Evolutionary conservation across 495 filamentous ascomycete genomes (phyloP).

Genomic region (Tuber magnatum): DNA sequence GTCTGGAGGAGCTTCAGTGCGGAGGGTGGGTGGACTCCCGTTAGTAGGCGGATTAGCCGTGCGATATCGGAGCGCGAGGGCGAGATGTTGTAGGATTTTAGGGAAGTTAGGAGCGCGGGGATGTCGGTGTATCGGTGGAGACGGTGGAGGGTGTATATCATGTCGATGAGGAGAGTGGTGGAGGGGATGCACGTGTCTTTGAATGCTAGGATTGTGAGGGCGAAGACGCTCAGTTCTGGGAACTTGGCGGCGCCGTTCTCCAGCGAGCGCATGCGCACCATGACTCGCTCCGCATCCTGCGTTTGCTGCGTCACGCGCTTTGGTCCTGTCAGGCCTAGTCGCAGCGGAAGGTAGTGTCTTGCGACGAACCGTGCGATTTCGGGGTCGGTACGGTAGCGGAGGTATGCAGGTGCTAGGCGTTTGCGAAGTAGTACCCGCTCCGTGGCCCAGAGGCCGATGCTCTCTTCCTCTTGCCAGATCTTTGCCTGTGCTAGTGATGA

Average conservation of each 20-base stretch:
- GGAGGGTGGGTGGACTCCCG: slow-evolving; percentile 1
- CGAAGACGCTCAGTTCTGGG: slow-evolving; percentile 20
- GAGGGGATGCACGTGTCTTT: slow-evolving; percentile 25
- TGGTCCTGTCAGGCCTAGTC: slow-evolving; percentile 18
- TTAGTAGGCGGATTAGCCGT: slow-evolving; percentile 21
- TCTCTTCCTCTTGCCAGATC: slow-evolving; percentile 27
- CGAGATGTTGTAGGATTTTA: slow-evolving; percentile 17
- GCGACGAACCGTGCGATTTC: slow-evolving; percentile 31
- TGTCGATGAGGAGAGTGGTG: slow-evolving; percentile 22
- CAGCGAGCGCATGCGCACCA: slow-evolving; percentile 17
- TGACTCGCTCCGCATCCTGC: slow-evolving; percentile 18
- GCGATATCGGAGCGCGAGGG: slow-evolving; percentile 26
- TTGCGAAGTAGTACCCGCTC: slow-evolving; percentile 27
- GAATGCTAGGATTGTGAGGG: slow-evolving; percentile 24
- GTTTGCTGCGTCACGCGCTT: neutral
- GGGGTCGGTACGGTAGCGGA: slow-evolving; percentile 25
- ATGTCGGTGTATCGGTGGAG: slow-evolving; percentile 22
- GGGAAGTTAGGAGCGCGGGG: slow-evolving; percentile 12
- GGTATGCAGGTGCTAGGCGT: slow-evolving; percentile 25
- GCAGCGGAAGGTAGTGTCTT: slow-evolving; percentile 30
- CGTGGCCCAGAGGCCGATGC: slow-evolving; percentile 24
- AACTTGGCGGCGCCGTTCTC: neutral
- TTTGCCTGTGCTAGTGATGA: slow-evolving; percentile 23
- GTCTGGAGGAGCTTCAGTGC: slow-evolving; percentile 14
- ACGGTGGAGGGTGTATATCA: slow-evolving; percentile 29